Base-by-base conservation (phyloP, 192 early-diverging fungal genomes). In the Rhizoclosmatium sp. region DNA sequence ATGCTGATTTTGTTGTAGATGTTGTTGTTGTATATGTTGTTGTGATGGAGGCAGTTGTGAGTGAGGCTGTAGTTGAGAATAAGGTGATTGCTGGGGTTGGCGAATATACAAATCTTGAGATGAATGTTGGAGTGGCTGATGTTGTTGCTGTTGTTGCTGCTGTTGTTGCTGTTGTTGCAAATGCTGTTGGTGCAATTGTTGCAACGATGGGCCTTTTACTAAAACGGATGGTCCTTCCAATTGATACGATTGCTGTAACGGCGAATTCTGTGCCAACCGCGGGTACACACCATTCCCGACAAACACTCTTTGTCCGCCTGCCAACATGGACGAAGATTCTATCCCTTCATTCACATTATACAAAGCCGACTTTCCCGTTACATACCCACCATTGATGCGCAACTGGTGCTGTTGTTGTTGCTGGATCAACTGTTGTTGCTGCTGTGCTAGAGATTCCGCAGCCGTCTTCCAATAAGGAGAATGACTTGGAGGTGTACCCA, bases 381-480 rank as follows among this genome's bases (percentile, higher is more conserved):
- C 31, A 31, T 31, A 31, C 31, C 31, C 31, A 31, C 31, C 31
- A 65, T 65, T 16, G 64, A 65, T 65, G 64, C 12, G 40, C 31
- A 23, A 14, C 10, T n/a, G 14, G 31, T 65, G 10, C 64, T 21
- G 64, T 65, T 31, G 31, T 31, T 31, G 31, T 31, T 31, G 31
- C 51, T 16, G 51, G 51, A 7, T 62, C 60, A 7, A 40, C 67
- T 71, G 66, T 46, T 62, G 72, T 45, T 74, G 72, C 41, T 74
- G 72, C 54, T 46, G 58, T 12, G 66, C 49, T 14, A 78, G 31
- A 7, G 67, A 59, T 47, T 69, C 78, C 47, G 69, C 62, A 23
- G 78, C 78, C 44, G 78, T 79, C 21, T 71, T 70, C 78, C 78
- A 79, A 51, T 79, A 79, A 7, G 78, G 78, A 14, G 78, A 79